Base-by-base conservation (phyloP, 179 eudicot species). In the Silene coronaria region DNA sequence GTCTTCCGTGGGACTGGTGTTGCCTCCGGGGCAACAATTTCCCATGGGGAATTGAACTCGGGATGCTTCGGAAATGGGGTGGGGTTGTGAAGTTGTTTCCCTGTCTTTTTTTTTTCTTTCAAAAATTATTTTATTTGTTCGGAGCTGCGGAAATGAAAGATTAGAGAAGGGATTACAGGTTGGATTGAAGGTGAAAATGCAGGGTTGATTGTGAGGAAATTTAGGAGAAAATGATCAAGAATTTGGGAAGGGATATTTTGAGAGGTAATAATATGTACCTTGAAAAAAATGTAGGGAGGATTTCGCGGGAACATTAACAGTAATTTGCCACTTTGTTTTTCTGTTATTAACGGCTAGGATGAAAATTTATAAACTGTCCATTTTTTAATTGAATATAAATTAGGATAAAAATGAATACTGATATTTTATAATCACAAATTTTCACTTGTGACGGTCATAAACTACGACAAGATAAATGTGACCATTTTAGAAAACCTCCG, bases 21-120 rank as follows among this genome's bases (percentile, higher is more conserved):
- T 76, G 80, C 84, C 84, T 26, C 82, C 71, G 76, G 85, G 83
- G 84, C 89, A 83, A 79, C 87, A 83, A 73, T 85, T 85, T 77
- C 87, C 91, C 91, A 88, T 88, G 77, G 85, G 68, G 70, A 75
- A 79, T 61, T 73, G 32, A 42, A 27, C 26, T 48, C 9, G 4
- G 68, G 58, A 73, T 34, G 63, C 48, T 73, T 53, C 42, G 60
- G 61, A 68, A 36, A 4, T 19, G 75, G 80, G 79, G 30, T 63
- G 78, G 34, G 36, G 7, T 12, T 27, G 7, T 64, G 38, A 14
- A 27, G 36, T 27, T 64, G n/a, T 27, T 27, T 53, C 38, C 38
- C 12, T 63, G 19, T 22, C 6, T 26, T 27, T 64, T 28, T 28
- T 27, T 64, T 64, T 23, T 22, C 36, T 3, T 23, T 10, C 14